Evolutionary conservation across 164 flowering plant species (phyloP).

Genomic region (Houttuynia cordata): DNA sequence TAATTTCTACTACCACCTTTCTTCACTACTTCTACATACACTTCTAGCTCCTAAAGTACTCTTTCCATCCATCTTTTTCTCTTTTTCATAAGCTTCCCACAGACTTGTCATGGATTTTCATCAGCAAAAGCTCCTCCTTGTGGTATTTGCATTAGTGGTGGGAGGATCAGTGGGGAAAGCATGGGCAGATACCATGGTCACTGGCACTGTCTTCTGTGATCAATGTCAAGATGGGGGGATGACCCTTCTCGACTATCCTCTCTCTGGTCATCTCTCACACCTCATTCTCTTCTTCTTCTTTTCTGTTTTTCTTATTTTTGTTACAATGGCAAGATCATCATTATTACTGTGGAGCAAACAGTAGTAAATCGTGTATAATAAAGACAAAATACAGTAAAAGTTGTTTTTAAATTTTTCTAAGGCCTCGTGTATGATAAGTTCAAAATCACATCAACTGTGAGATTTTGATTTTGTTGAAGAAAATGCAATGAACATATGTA

Average conservation of each 20-base stretch:
- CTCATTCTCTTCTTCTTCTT: background rate
- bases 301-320: too few species aligned
- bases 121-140: conserved; percentile 18
- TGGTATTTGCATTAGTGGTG: conserved; percentile 18
- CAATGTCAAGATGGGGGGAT: conserved; percentile 79
- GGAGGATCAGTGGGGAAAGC: conserved; percentile 29
- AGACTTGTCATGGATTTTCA: conserved; percentile 28
- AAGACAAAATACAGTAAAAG: too few species aligned
- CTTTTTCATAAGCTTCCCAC: background rate
- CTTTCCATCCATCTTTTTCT: background rate
- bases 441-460: too few species aligned
- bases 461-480: too few species aligned
- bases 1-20: background rate
- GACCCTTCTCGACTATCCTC: conserved; percentile 72
- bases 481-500: too few species aligned
- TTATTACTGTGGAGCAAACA: too few species aligned
- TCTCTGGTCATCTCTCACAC: conserved; percentile 31
- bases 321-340: background rate
- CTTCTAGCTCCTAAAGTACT: too few species aligned
- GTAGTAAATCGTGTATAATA: too few species aligned
- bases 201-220: conserved; percentile 81
- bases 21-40: background rate
- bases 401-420: too few species aligned
- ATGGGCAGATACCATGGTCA: conserved; percentile 45
- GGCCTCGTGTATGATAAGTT: too few species aligned